These are phyloP conservation scores for Paradendryphiella salina DNA, from an alignment of 2,329 filamentous ascomycete species.

Conservation along the genomic window DNA sequence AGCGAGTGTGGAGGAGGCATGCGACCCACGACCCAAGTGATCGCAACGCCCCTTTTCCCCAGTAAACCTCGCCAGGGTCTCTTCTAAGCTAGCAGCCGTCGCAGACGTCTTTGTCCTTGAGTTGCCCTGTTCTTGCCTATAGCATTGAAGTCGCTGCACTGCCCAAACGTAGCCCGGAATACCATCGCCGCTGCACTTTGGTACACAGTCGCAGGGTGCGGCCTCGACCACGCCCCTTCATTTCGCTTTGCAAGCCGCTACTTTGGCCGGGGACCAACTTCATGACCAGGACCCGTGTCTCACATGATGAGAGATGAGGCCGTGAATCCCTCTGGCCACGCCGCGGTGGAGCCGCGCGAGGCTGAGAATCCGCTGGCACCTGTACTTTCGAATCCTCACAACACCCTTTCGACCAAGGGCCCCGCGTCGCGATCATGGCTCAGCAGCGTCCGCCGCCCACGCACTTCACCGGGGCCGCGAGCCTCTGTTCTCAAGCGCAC, in stretches of 20 bases:
- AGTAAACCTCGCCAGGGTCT: slow-evolving; percentile 18
- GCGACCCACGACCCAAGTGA: slow-evolving; percentile 17
- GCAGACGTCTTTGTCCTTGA: slow-evolving; percentile 21
- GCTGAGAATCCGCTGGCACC: slow-evolving; percentile 13
- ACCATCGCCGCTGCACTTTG: slow-evolving; percentile 10
- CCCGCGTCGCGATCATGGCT: slow-evolving; percentile 44
- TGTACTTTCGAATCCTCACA: slow-evolving; percentile 20
- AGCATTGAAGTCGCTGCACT: slow-evolving; percentile 20
- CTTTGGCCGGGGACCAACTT: slow-evolving; percentile 30
- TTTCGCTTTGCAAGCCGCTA: slow-evolving; percentile 33
- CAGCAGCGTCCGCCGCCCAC: slow-evolving; percentile 43
- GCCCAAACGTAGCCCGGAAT: slow-evolving; percentile 12
- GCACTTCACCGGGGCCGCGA: slow-evolving; percentile 44
- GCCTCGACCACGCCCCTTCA: slow-evolving; percentile 30
- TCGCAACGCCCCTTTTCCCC: slow-evolving; percentile 29
- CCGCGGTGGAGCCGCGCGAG: slow-evolving; percentile 19
- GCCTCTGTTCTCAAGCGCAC: slow-evolving; percentile 38
- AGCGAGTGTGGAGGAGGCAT: slow-evolving; percentile 18
- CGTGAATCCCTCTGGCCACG: slow-evolving; percentile 28
- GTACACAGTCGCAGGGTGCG: slow-evolving; percentile 20
- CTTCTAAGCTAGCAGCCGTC: slow-evolving; percentile 11
- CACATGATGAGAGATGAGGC: slow-evolving; percentile 41
- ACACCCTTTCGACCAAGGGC: slow-evolving; percentile 18
- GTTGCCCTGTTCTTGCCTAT: slow-evolving; percentile 18
- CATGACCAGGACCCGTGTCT: slow-evolving; percentile 37